A percentile compares a stretch with the other conserved stretches of the same genome.
Conservation (phyloP, 2,329 filamentous ascomycete genomes). For the Fusarium xyrophilum region DNA sequence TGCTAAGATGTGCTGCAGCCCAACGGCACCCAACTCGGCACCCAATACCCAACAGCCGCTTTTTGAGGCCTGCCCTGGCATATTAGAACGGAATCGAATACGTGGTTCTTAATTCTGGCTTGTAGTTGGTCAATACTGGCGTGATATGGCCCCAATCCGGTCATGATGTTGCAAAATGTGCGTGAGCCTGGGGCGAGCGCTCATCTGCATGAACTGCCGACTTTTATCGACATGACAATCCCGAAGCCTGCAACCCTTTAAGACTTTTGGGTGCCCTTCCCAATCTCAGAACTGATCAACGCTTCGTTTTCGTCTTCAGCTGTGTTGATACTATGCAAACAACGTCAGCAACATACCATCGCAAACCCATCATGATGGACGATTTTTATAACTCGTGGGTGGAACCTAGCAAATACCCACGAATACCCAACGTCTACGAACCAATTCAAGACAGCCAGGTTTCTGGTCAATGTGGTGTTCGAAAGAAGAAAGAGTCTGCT, state of each 20-base stretch:
- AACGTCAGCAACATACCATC: conserved; percentile 18
- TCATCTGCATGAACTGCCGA: conserved; percentile 16
- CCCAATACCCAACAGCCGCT: conserved; percentile 27
- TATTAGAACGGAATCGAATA: conserved; percentile 8
- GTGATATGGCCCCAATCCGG: conserved; percentile 24
- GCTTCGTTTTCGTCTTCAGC: not conserved
- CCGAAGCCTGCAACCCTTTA: conserved; percentile 1
- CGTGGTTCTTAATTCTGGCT: not conserved
- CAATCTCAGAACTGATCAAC: not conserved
- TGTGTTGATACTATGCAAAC: conserved; percentile 5
- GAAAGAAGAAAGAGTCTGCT: conserved; percentile 9
- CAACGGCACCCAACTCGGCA: conserved; percentile 33
- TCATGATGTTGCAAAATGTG: conserved; percentile 25
- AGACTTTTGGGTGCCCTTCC: not conserved
- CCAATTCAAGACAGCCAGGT: conserved; percentile 18
- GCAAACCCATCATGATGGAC: conserved; percentile 17
- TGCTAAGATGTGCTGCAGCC: conserved; percentile 15
- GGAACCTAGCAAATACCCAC: conserved; percentile 28
- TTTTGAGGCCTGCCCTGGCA: conserved; percentile 31
- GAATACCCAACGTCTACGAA: conserved; percentile 37
- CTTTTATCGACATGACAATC: conserved; percentile 1
- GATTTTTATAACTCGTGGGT: conserved; percentile 30
- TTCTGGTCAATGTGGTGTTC: not conserved
- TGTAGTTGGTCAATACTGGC: conserved; percentile 26
- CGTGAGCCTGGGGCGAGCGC: conserved; percentile 34